Evolutionary conservation across 768 basidiomycete species (phyloP).

Genomic region (Leccinum obscurum): DNA sequence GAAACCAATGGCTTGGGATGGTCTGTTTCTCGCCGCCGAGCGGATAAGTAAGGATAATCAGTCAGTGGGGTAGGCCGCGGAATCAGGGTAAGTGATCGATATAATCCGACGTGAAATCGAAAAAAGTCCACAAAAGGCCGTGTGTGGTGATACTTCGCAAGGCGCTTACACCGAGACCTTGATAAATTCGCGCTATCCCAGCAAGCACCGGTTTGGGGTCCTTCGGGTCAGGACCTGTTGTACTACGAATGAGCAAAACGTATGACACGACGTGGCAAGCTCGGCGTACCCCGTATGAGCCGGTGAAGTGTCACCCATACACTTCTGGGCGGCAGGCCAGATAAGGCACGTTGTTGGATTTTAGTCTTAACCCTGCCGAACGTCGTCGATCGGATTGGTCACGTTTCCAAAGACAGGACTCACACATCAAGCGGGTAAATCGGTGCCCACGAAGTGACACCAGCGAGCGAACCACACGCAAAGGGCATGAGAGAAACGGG

Average conservation of each 20-base stretch:
- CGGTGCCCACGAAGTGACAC: conserved; percentile 85
- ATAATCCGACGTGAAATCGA: conserved; percentile 75
- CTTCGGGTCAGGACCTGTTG: conserved; percentile 71
- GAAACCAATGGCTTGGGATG: conserved; percentile 5
- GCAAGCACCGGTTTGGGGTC: conserved; percentile 73
- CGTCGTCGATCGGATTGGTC: neutral
- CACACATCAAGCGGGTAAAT: conserved; percentile 96
- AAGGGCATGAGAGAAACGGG: conserved; percentile 81
- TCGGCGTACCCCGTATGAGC: conserved; percentile 69
- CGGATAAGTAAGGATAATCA: conserved; percentile 14
- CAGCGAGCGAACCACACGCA: conserved; percentile 86
- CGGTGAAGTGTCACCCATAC: conserved; percentile 73
- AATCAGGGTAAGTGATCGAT: conserved; percentile 59
- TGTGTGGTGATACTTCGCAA: conserved; percentile 91
- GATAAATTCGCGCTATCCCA: conserved; percentile 85
- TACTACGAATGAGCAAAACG: conserved; percentile 1
- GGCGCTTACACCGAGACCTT: conserved; percentile 92
- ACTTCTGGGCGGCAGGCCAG: conserved; percentile 72
- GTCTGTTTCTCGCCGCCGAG: conserved; percentile 7
- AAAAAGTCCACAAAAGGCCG: conserved; percentile 91
- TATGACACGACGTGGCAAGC: neutral
- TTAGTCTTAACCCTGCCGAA: conserved; percentile 82
- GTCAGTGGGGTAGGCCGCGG: conserved; percentile 7
- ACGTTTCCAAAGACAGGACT: conserved; percentile 25
- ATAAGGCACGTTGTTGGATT: conserved; percentile 89